Conservation (phyloP, 2,329 filamentous ascomycete genomes). For the Helicocarpus griseus region DNA sequence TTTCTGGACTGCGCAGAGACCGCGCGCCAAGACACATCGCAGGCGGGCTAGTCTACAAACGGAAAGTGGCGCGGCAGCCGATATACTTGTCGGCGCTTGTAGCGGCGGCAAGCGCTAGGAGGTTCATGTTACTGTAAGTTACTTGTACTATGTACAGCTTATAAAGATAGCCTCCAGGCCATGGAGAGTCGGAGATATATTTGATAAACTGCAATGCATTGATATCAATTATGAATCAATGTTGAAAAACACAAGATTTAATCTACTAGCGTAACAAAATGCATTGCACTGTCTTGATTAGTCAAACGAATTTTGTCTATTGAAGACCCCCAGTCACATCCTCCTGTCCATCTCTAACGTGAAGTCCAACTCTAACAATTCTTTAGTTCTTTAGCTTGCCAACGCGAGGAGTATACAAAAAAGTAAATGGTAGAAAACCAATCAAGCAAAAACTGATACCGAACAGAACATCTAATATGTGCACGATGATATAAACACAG, state of each 20-base stretch:
- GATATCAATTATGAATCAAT: too few relatives aligned
- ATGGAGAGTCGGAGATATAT: too few relatives aligned
- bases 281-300: neutral
- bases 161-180: too few relatives aligned
- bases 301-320: neutral
- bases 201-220: too few relatives aligned
- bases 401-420: neutral
- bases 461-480: neutral
- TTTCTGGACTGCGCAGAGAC: slow-evolving; percentile 10
- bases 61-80: neutral
- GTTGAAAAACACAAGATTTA: too few relatives aligned
- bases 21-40: slow-evolving; percentile 39
- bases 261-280: too few relatives aligned
- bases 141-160: neutral
- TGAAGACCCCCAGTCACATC: neutral
- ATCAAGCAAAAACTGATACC: too few relatives aligned
- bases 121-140: neutral
- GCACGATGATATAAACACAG: neutral
- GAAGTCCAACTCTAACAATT: neutral
- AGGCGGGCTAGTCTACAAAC: neutral
- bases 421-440: neutral
- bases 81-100: neutral
- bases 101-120: neutral
- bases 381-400: neutral
- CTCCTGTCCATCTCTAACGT: neutral